Base-by-base conservation (phyloP, 202 grass and related monocot species). In the Bolboschoenoplectus hybrid region DNA sequence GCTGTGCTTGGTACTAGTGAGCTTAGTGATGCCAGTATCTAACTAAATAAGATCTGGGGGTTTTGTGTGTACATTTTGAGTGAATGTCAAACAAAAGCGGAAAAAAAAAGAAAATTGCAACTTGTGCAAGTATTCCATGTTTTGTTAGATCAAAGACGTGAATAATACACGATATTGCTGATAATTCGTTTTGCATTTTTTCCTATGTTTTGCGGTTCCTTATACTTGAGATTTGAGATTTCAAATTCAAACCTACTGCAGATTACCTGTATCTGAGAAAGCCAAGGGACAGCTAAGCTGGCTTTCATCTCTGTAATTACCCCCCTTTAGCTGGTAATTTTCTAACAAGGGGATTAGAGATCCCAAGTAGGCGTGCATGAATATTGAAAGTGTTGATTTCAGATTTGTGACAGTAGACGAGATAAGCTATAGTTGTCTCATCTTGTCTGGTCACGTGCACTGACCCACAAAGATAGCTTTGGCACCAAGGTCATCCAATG, bases 31-130 rank as follows among this genome's bases (percentile, higher is more conserved):
- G 53, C 75, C 75, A 80, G 53, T 80, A 14, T 60, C 75, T 80
- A 80, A 80, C 53, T 58, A 60, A 80, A 80, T 80, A 80, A 80
- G 51, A 3, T 58, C 35, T 58, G 75, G 75, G 60, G 53, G 35
- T 80, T 61, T 80, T 80, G 75, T 41, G 75, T 80, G 75, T 80
- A 80, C 53, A 80, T 80, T 80, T 80, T 56, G 36, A 20, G 38
- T 40, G 5, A 9, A 19, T 80, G 5, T 43, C 16, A 58, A 80
- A 56, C 50, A 78, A 56, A 76, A 77, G 6, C 2, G 20, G 20
- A 2, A 60, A 7, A 41, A 41, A 19, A 14, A 49, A 8, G 14
- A 79, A 80, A 40, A 19, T 10, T 60, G 35, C 6, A 58, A 58
- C 26, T 78, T 79, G 7, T 19, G n/a, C 51, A 40, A 19, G 51